phyloP scores from a whole-genome alignment of 148 eudicot genomes.

The Diospyros kaki region DNA sequence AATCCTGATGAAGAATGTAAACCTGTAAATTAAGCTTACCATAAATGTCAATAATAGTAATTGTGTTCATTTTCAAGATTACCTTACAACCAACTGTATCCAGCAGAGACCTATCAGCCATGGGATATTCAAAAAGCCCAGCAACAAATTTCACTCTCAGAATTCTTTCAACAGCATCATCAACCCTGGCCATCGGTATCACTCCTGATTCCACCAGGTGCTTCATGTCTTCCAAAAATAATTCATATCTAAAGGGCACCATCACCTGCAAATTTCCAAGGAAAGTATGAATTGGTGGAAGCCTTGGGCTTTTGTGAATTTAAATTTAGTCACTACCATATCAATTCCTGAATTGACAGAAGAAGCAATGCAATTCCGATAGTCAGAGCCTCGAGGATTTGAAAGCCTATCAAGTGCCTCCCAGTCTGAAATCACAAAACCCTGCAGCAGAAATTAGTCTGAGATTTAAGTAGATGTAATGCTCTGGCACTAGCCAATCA shows the following conservation, averaged over 20 bases:
- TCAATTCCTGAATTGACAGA: slow-evolving; percentile 85
- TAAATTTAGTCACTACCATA: slow-evolving; percentile 54
- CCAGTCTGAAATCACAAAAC: slow-evolving; percentile 88
- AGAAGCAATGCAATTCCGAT: slow-evolving; percentile 45
- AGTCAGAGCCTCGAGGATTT: slow-evolving; percentile 60
- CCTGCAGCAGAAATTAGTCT: slow-evolving; percentile 42
- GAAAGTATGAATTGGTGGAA: background rate
- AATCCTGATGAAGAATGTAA: too few species aligned
- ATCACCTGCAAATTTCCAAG: slow-evolving; percentile 52
- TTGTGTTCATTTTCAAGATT: slow-evolving; percentile 6
- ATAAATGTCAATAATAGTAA: background rate
- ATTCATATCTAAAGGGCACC: slow-evolving; percentile 69
- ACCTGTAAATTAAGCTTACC: background rate
- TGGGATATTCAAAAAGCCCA: slow-evolving; percentile 83
- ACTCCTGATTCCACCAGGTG: slow-evolving; percentile 72
- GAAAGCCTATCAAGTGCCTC: slow-evolving; percentile 76
- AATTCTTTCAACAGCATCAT: slow-evolving; percentile 92
- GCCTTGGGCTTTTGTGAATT: background rate
- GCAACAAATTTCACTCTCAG: slow-evolving; percentile 86
- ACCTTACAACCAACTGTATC: slow-evolving; percentile 91
- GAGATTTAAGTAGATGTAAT: background rate
- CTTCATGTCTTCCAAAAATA: slow-evolving; percentile 59
- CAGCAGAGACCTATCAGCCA: slow-evolving; percentile 67
- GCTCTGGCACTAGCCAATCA: background rate
- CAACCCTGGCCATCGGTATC: slow-evolving; percentile 74